Evolutionary conservation across 2,329 filamentous ascomycete species (phyloP), one percentile per base, ranked within the genome.

Genomic region (Neofusicoccum cordaticola): DNA sequence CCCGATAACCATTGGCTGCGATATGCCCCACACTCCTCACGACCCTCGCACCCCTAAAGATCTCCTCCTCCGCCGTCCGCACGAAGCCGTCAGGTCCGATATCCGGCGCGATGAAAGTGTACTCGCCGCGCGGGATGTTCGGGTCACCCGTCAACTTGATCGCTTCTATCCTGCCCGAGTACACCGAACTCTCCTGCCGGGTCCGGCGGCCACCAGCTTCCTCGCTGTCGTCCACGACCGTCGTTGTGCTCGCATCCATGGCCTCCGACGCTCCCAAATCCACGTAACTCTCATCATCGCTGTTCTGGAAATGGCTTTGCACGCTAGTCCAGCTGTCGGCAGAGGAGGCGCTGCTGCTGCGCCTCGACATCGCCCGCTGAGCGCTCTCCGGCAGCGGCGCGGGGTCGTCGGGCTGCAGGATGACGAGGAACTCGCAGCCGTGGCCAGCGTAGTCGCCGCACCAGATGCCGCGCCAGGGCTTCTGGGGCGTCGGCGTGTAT

Each of bases 141-240:
- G 90, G 87, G 72, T 99, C 94, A 0, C 94, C 94, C 0, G 94
- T 98, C 39, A 99, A 80, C 75, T 98, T 98, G 72, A 97, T 88
- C 0, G 90, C 94, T 74, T 93, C 88, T 3, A 98, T 76, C 1
- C 87, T 83, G 4, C 92, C 92, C 12, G 81, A 82, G 68, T 90
- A 87, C 1, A 86, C 79, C 13, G 63, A 65, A 1, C 17, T 4
- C 51, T 37, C 47, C 22, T 50, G 42, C 42, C n/a, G 42, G 27
- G 27, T 35, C 31, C 3, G 19, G 3, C 37, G 6, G 37, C 37
- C 17, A 17, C 13, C 7, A n/a, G 31, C 37, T 5, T 73, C 68
- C 31, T 72, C 68, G 3, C 73, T 50, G 35, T 63, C 42, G 42
- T 79, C 53, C 11, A 44, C 34, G 3, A 45, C 41, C 1, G 61